These are phyloP conservation scores for Herpetomonas tarakana DNA, from an alignment of 208 protist species.

Conservation along the genomic window DNA sequence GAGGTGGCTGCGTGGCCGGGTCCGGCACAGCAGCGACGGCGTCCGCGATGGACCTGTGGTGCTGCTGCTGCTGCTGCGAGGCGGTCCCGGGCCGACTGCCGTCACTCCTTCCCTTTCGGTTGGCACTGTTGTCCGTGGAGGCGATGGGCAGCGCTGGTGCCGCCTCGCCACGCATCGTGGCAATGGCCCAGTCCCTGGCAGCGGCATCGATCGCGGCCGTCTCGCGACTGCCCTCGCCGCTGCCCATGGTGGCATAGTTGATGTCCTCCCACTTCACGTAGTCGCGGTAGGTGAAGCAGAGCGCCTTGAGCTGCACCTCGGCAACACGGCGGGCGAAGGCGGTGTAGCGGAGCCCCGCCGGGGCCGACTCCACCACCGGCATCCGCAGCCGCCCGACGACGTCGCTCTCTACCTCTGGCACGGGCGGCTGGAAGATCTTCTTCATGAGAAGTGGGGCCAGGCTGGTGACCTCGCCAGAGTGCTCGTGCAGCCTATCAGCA, in stretches of 20 bases:
- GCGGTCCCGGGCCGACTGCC: not conserved
- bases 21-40: not conserved
- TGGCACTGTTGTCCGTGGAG: not conserved
- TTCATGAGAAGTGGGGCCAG: constrained; percentile 58
- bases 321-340: constrained; percentile 54
- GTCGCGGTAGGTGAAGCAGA: constrained; percentile 68
- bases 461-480: constrained; percentile 67
- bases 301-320: constrained; percentile 62
- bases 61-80: not conserved
- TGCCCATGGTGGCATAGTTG: constrained; percentile 55
- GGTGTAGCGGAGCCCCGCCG: constrained; percentile 44
- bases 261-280: constrained; percentile 85
- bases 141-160: not conserved
- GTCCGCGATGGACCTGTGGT: not conserved
- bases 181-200: not conserved
- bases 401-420: constrained; percentile 66
- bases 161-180: not conserved
- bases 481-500: constrained; percentile 54
- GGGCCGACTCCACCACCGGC: constrained; percentile 57
- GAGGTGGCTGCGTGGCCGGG: not conserved
- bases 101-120: too few species aligned
- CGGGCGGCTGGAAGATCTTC: constrained; percentile 54
- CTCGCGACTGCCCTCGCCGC: constrained; percentile 10
- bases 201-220: constrained; percentile 8
- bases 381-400: constrained; percentile 65